Evolutionary conservation across 805 yeast genomes (phyloP), one percentile per base, ranked within the genome.

Genomic region (Starmerella geochares): DNA sequence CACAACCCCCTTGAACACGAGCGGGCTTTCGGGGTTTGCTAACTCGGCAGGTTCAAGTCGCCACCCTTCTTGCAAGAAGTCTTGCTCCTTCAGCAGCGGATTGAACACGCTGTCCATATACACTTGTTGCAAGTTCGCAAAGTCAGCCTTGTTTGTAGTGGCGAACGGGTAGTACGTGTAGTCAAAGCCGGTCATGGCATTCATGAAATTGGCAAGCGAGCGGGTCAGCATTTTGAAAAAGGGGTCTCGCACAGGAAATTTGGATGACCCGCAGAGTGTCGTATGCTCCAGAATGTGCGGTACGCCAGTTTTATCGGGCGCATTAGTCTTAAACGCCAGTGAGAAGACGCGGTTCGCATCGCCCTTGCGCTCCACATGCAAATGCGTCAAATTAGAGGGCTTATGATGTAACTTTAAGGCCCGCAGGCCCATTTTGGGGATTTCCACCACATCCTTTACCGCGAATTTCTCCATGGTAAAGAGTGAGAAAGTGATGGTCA

Each of bases 131-230:
- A 92, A 72, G 61, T 92, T 92, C 28, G 74, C 74, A 64, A 75
- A 92, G 64, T 92, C 98, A 48, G 76, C 77, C 38, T 67, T 64
- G 65, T 92, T 92, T 10, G 97, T 90, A 2, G 98, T 92, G 25
- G 97, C 84, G 71, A 92, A 92, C 4, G 98, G 98, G 60, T 84
- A 92, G 65, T 80, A 88, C 0, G 98, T 92, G 62, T 87, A 88
- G 66, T 92, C 97, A 59, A 84, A 88, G 20, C 95, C 98, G 0
- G 98, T 92, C 96, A 92, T 86, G 8, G 98, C 98, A 64, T 92
- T 92, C 98, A 92, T 92, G 67, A 87, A 92, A 64, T 86, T 92
- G 29, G 96, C 80, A 60, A 92, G 69, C n/a, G 96, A 86, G 55
- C 96, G 70, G 65, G 87, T 90, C 52, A 90, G 72, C 98, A 92